Evolutionary conservation across 495 filamentous ascomycete genomes (phyloP).

Genomic region (Penicillium verhagenii): DNA sequence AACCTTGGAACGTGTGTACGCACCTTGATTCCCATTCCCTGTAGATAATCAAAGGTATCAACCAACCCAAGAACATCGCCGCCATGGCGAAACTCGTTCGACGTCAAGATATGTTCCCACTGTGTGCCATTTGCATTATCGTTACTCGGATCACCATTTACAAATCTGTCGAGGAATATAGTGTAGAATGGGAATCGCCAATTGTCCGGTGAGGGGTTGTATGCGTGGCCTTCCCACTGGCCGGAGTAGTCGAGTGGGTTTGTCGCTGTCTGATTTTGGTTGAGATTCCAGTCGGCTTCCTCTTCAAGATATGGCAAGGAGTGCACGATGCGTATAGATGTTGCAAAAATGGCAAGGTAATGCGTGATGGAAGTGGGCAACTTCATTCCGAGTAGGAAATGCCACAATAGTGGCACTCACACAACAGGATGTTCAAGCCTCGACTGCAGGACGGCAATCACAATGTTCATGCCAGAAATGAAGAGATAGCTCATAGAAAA

Average conservation of each 20-base stretch:
- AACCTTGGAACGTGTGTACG: background rate
- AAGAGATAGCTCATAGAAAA: slow-evolving; percentile 3
- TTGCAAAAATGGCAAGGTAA: slow-evolving; percentile 15
- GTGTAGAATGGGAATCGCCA: slow-evolving; percentile 76
- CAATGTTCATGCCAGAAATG: slow-evolving; percentile 10
- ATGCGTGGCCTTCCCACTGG: slow-evolving; percentile 53
- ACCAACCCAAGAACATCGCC: slow-evolving; percentile 64
- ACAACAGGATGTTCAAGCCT: slow-evolving; percentile 11
- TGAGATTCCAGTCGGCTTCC: slow-evolving; percentile 53
- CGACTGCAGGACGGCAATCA: slow-evolving; percentile 4
- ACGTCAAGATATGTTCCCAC: slow-evolving; percentile 65
- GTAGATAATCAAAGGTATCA: slow-evolving; percentile 70
- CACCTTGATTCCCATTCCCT: slow-evolving; percentile 73
- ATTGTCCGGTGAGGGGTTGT: slow-evolving; percentile 57
- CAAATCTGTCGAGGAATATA: slow-evolving; percentile 66
- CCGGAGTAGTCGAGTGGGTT: slow-evolving; percentile 61
- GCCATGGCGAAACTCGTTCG: slow-evolving; percentile 69
- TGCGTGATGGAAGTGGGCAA: slow-evolving; percentile 6
- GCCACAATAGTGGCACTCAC: slow-evolving; percentile 13
- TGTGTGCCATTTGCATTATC: slow-evolving; percentile 68
- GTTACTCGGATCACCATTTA: slow-evolving; percentile 70
- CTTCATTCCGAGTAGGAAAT: slow-evolving; percentile 13
- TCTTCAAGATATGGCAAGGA: slow-evolving; percentile 25
- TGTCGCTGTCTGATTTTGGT: slow-evolving; percentile 56
- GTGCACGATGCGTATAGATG: slow-evolving; percentile 11